Conservation (phyloP, 495 filamentous ascomycete genomes). For the Glutinoglossum americanum region DNA sequence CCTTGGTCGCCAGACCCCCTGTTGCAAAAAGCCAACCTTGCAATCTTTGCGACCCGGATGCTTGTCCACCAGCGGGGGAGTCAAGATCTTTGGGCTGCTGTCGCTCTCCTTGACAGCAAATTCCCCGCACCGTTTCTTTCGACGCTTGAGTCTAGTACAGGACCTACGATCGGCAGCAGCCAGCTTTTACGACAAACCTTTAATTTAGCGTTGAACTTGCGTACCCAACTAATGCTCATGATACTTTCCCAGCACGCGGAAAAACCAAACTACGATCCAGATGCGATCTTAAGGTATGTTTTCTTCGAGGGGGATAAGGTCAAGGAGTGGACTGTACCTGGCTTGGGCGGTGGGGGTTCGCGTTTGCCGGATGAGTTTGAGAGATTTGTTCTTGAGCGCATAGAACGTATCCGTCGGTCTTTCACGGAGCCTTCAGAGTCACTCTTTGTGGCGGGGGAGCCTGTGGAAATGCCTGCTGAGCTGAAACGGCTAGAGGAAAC, state of each 20-base stretch:
- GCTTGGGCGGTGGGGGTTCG: constrained; percentile 4
- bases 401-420: constrained; percentile 11
- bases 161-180: constrained; percentile 10
- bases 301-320: constrained; percentile 9
- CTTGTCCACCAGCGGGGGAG: constrained; percentile 10
- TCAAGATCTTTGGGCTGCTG: neutral
- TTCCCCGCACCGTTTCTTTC: constrained; percentile 18
- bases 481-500: constrained; percentile 14
- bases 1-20: constrained; percentile 17
- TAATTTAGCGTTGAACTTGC: constrained; percentile 18
- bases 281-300: constrained; percentile 10
- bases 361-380: neutral
- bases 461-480: constrained; percentile 11
- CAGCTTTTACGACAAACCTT: constrained; percentile 15
- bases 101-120: constrained; percentile 10
- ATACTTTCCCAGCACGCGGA: constrained; percentile 7
- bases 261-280: constrained; percentile 14
- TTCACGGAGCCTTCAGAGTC: constrained; percentile 10
- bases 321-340: constrained; percentile 8
- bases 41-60: constrained; percentile 15
- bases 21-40: constrained; percentile 22
- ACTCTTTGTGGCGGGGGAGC: neutral
- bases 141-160: constrained; percentile 5
- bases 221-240: constrained; percentile 19
- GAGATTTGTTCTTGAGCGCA: constrained; percentile 7